phyloP scores from a whole-genome alignment of 495 filamentous ascomycete genomes.

The Astrothelium macrocarpum region DNA sequence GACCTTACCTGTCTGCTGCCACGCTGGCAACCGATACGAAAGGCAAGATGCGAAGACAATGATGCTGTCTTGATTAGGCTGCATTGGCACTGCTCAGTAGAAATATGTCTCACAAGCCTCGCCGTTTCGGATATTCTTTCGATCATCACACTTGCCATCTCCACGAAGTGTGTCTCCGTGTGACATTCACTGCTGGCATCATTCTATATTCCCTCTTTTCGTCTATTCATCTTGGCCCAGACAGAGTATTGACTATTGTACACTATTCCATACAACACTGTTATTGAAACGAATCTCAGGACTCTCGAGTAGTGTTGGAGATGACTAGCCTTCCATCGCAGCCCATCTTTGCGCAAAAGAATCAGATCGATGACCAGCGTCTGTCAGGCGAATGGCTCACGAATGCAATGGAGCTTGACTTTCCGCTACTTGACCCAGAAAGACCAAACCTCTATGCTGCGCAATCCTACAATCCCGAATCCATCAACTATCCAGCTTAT shows the following conservation, averaged over 20 bases:
- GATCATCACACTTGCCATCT: constrained; percentile 15
- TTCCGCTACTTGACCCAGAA: not conserved
- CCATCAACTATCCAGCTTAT: not conserved
- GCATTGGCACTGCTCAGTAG: constrained; percentile 6
- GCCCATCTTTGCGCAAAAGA: not conserved
- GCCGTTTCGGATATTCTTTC: constrained; percentile 15
- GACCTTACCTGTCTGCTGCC: constrained; percentile 5
- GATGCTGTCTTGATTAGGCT: constrained; percentile 12
- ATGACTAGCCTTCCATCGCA: not conserved
- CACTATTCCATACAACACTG: not conserved
- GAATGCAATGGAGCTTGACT: not conserved
- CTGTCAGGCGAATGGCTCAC: not conserved
- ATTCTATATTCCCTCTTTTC: constrained; percentile 1
- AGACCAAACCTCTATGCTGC: not conserved
- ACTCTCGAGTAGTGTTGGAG: not conserved
- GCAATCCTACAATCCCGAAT: not conserved
- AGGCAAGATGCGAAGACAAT: constrained; percentile 17
- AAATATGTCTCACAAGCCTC: constrained; percentile 19
- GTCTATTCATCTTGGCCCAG: not conserved
- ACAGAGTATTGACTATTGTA: not conserved
- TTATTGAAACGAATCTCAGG: not conserved
- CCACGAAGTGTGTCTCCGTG: constrained; percentile 8
- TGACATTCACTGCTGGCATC: constrained; percentile 18
- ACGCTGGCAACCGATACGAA: constrained; percentile 16
- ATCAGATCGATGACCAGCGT: not conserved